Evolutionary conservation across 495 filamentous ascomycete species (phyloP).

Genomic region (Talaromyces trachyspermus): DNA sequence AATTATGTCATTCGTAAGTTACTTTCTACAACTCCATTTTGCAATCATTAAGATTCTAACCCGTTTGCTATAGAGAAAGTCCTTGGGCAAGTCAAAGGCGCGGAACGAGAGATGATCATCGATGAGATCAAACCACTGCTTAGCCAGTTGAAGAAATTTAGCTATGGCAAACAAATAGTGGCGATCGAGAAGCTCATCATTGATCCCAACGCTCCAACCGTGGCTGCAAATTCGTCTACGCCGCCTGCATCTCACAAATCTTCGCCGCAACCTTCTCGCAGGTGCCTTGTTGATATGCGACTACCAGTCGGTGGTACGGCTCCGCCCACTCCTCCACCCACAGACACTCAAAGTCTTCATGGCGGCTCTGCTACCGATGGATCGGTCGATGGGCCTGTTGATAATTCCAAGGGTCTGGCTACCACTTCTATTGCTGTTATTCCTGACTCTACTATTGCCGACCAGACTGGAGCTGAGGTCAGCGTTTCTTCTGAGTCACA

Average conservation of each 20-base stretch:
- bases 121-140: slow-evolving; percentile 71
- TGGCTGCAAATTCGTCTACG: slow-evolving; percentile 28
- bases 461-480: slow-evolving; percentile 8
- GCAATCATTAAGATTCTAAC: slow-evolving; percentile 26
- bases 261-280: slow-evolving; percentile 34
- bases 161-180: slow-evolving; percentile 72
- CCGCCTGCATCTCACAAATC: slow-evolving; percentile 42
- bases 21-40: background rate
- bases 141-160: slow-evolving; percentile 60
- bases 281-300: slow-evolving; percentile 25
- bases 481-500: slow-evolving; percentile 1
- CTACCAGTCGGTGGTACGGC: slow-evolving; percentile 29
- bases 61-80: slow-evolving; percentile 62
- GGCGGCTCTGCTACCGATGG: slow-evolving; percentile 8
- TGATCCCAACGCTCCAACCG: slow-evolving; percentile 25
- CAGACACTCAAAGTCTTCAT: slow-evolving; percentile 24
- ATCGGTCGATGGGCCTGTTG: slow-evolving; percentile 22
- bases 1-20: slow-evolving; percentile 96
- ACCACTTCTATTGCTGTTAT: slow-evolving; percentile 7
- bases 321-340: slow-evolving; percentile 39
- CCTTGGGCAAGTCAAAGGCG: slow-evolving; percentile 57
- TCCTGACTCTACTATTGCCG: slow-evolving; percentile 1
- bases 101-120: slow-evolving; percentile 59
- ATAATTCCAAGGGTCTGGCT: slow-evolving; percentile 24
- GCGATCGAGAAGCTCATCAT: slow-evolving; percentile 59